Percentiles rank a stretch among this genome's conserved stretches.
Evolutionary conservation across 2,329 filamentous ascomycete genomes (phyloP).

Genomic region (Fusarium sp.): DNA sequence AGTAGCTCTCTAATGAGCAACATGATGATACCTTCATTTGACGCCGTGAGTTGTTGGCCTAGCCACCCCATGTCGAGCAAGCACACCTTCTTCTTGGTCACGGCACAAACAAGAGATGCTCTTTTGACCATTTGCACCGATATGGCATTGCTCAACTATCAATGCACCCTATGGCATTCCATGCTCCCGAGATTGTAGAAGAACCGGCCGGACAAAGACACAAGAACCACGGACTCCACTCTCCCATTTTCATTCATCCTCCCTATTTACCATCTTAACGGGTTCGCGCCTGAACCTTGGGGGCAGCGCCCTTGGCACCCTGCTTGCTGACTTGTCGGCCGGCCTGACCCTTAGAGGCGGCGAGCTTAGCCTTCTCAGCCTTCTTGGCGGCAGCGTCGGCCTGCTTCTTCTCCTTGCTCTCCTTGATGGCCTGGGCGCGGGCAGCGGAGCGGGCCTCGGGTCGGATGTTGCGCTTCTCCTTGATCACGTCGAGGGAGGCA

Average conservation of each 20-base stretch:
- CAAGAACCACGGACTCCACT: slow-evolving; percentile 57
- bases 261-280: slow-evolving; percentile 65
- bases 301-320: slow-evolving; percentile 89
- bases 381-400: slow-evolving; percentile 93
- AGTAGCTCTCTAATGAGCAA: slow-evolving; percentile 8
- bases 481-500: slow-evolving; percentile 99
- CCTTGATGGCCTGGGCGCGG: slow-evolving; percentile 91
- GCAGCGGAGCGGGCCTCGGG: slow-evolving; percentile 95
- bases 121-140: slow-evolving; percentile 51
- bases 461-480: slow-evolving; percentile 95
- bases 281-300: slow-evolving; percentile 87
- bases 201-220: slow-evolving; percentile 58
- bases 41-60: slow-evolving; percentile 28
- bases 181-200: slow-evolving; percentile 57
- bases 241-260: slow-evolving; percentile 45
- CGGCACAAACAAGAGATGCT: slow-evolving; percentile 29
- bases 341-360: slow-evolving; percentile 83
- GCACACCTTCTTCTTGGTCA: slow-evolving; percentile 28
- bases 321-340: slow-evolving; percentile 93
- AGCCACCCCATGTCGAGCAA: slow-evolving; percentile 12
- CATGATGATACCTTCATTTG: slow-evolving; percentile 15
- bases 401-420: slow-evolving; percentile 98
- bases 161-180: slow-evolving; percentile 58
- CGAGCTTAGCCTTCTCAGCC: slow-evolving; percentile 98
- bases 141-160: slow-evolving; percentile 55